Percentiles rank a stretch among this genome's conserved stretches.
Evolutionary conservation across 805 yeast genomes (phyloP).

Genomic region (Hanseniaspora lindneri): DNA sequence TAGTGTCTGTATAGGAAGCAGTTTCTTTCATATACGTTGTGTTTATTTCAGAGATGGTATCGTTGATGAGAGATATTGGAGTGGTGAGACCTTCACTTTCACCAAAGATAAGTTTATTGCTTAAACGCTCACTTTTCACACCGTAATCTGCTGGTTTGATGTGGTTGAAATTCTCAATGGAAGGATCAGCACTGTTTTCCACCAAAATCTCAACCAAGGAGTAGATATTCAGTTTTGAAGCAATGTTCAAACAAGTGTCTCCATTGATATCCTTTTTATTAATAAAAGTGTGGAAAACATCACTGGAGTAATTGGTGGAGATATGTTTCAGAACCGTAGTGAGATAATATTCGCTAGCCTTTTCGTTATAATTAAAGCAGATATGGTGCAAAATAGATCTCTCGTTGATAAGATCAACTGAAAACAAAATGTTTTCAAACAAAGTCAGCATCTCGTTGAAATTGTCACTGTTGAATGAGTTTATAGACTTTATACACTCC

Average conservation of each 20-base stretch:
- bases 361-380: slow-evolving; percentile 64
- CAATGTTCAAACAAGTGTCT: slow-evolving; percentile 86
- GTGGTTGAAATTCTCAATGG: slow-evolving; percentile 71
- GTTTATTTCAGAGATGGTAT: slow-evolving; percentile 42
- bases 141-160: slow-evolving; percentile 81
- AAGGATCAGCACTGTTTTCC: slow-evolving; percentile 79
- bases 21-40: slow-evolving; percentile 50
- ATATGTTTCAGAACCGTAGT: slow-evolving; percentile 69
- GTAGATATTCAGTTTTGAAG: slow-evolving; percentile 76
- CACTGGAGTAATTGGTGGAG: slow-evolving; percentile 30
- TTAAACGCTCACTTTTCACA: slow-evolving; percentile 23
- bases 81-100: not conserved
- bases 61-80: not conserved
- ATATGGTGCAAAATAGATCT: slow-evolving; percentile 77
- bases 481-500: slow-evolving; percentile 11
- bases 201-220: slow-evolving; percentile 68
- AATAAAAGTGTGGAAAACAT: slow-evolving; percentile 50
- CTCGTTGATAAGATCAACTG: slow-evolving; percentile 48
- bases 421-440: slow-evolving; percentile 43
- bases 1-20: slow-evolving; percentile 38
- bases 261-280: slow-evolving; percentile 90
- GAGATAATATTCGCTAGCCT: slow-evolving; percentile 61
- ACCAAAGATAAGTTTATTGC: not conserved
- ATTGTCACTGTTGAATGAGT: slow-evolving; percentile 36
- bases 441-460: slow-evolving; percentile 60